A percentile compares a stretch with the other conserved stretches of the same genome.
These are phyloP conservation scores for Suhomyces anneliseae DNA, from an alignment of 1,139 yeast species.

Conservation along the genomic window DNA sequence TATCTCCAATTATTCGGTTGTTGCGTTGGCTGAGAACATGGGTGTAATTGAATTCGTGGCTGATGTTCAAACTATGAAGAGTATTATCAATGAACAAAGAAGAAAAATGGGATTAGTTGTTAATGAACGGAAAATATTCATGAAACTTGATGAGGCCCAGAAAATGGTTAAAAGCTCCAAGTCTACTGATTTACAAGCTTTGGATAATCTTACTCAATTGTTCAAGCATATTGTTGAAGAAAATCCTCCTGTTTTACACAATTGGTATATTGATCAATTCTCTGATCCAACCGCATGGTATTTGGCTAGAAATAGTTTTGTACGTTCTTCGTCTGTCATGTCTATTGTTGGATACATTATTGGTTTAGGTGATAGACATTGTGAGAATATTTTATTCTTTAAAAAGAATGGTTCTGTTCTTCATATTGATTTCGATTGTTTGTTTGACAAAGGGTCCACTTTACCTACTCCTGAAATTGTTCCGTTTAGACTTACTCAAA, in stretches of 20 bases:
- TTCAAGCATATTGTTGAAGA: conserved; percentile 35
- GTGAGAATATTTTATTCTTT: conserved; percentile 82
- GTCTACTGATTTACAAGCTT: conserved; percentile 17
- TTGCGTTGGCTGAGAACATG: conserved; percentile 81
- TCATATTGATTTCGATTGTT: conserved; percentile 96
- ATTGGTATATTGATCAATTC: conserved; percentile 86
- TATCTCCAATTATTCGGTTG: conserved; percentile 83
- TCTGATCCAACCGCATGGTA: conserved; percentile 93
- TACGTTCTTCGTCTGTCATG: conserved; percentile 89
- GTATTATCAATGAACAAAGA: conserved; percentile 53
- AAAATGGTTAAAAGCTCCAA: conserved; percentile 30
- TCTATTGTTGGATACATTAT: conserved; percentile 91
- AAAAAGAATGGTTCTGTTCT: conserved; percentile 75
- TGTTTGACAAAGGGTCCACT: conserved; percentile 80
- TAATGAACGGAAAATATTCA: conserved; percentile 36
- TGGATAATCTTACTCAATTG: conserved; percentile 23
- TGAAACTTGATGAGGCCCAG: conserved; percentile 42
- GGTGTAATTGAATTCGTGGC: conserved; percentile 95
- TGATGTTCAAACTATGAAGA: conserved; percentile 77
- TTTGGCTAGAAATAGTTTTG: conserved; percentile 68
- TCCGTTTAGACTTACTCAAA: conserved; percentile 88
- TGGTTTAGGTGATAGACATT: conserved; percentile 94
- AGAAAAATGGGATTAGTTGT: conserved; percentile 35
- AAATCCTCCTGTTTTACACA: conserved; percentile 75
- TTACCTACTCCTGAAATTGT: conserved; percentile 86